Conservation (phyloP, 495 filamentous ascomycete species). For the Xylaria intraflava region DNA sequence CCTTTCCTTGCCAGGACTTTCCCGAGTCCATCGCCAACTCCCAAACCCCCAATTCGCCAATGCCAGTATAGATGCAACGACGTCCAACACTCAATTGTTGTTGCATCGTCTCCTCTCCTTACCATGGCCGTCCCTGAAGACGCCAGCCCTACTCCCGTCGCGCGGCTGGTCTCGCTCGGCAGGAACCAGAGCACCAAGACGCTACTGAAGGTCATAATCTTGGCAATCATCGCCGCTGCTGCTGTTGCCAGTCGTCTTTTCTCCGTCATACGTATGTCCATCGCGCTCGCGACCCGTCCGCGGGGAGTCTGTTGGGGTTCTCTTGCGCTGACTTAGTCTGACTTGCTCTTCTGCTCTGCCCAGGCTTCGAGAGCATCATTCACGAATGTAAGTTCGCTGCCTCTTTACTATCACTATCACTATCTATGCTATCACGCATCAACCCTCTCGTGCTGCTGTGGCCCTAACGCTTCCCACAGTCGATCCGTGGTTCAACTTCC, state of each 20-base stretch:
- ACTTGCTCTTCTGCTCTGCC: slow-evolving; percentile 30
- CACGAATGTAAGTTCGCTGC: slow-evolving; percentile 77
- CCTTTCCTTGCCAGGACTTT: neutral
- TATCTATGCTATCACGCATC: slow-evolving; percentile 7
- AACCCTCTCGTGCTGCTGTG: slow-evolving; percentile 20
- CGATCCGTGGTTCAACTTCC: slow-evolving; percentile 99
- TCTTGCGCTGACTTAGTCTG: slow-evolving; percentile 6
- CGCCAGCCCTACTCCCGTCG: slow-evolving; percentile 20
- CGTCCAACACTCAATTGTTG: slow-evolving; percentile 9
- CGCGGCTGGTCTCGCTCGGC: slow-evolving; percentile 36
- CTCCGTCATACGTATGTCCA: slow-evolving; percentile 84
- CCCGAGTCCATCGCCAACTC: neutral
- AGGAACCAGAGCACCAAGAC: slow-evolving; percentile 67
- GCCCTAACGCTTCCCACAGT: slow-evolving; percentile 49
- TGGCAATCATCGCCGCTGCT: slow-evolving; percentile 84
- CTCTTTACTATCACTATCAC: neutral
- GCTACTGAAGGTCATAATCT: slow-evolving; percentile 83
- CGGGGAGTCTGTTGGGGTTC: neutral
- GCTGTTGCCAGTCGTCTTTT: slow-evolving; percentile 93
- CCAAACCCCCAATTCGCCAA: slow-evolving; percentile 4
- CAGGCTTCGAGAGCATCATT: slow-evolving; percentile 98
- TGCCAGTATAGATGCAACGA: slow-evolving; percentile 20
- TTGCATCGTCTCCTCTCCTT: slow-evolving; percentile 21
- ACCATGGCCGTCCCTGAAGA: slow-evolving; percentile 22
- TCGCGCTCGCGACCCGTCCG: neutral